phyloP scores from a whole-genome alignment of 371 early-diverging fungal species.

The Mucor sp. region DNA sequence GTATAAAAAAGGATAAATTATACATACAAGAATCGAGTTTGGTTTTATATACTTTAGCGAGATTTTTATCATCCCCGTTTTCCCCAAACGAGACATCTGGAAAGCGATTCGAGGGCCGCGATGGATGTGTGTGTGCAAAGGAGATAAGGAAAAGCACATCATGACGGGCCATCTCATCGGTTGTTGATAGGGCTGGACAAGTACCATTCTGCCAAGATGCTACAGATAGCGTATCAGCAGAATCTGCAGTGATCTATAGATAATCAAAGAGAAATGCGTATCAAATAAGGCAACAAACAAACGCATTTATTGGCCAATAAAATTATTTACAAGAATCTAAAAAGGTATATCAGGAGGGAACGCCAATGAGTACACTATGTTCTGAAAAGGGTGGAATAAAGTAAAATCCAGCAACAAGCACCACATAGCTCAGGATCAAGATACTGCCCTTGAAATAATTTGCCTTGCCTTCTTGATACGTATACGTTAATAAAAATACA shows the following conservation, averaged over 20 bases:
- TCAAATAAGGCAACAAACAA: neutral
- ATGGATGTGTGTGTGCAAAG: neutral
- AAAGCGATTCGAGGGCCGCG: neutral
- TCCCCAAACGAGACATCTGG: neutral
- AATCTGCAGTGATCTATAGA: neutral
- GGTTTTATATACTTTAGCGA: neutral
- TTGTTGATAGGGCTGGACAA: neutral
- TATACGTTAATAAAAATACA: slow-evolving; percentile 84
- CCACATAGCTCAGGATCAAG: slow-evolving; percentile 79
- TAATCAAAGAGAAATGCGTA: neutral
- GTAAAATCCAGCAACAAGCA: slow-evolving; percentile 79
- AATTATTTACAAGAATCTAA: neutral
- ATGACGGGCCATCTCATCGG: neutral
- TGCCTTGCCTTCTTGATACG: slow-evolving; percentile 92
- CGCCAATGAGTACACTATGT: slow-evolving; percentile 14
- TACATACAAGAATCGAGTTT: neutral
- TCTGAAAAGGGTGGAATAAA: slow-evolving; percentile 61
- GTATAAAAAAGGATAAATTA: neutral
- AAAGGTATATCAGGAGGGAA: slow-evolving; percentile 1
- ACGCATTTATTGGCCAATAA: neutral
- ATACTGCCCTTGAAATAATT: slow-evolving; percentile 98
- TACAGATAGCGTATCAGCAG: neutral
- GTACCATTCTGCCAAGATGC: neutral
- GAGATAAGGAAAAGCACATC: neutral
- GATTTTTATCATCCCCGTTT: neutral